phyloP scores from a whole-genome alignment of 441 rosid species.

The Biscutella auriculata region DNA sequence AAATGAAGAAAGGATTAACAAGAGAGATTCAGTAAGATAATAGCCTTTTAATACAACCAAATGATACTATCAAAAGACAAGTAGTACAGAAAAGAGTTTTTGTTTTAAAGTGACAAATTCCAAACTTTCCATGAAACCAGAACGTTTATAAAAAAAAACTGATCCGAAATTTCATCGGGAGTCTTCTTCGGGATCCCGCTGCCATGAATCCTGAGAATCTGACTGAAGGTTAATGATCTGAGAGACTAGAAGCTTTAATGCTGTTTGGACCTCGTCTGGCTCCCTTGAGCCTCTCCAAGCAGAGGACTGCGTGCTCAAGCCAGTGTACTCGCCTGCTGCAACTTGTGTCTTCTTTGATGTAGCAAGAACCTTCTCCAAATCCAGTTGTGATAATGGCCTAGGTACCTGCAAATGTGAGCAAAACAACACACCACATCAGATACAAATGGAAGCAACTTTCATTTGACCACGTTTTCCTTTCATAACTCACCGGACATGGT shows the following conservation, averaged over 20 bases:
- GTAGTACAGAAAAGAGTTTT: neutral
- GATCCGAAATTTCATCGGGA: constrained; percentile 9
- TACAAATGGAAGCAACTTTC: too few species aligned
- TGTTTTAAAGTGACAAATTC: neutral
- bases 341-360: constrained; percentile 59
- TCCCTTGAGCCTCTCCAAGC: constrained; percentile 43
- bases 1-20: neutral
- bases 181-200: constrained; percentile 15
- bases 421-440: constrained; percentile 4
- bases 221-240: constrained; percentile 62
- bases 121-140: constrained; percentile 6
- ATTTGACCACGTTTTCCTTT: neutral
- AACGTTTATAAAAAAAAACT: constrained; percentile 3
- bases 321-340: constrained; percentile 62
- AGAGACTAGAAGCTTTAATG: constrained; percentile 65
- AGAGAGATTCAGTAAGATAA: neutral
- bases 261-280: constrained; percentile 67
- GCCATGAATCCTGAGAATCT: constrained; percentile 38
- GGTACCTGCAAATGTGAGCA: constrained; percentile 30
- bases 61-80: neutral
- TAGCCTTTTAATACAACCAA: neutral
- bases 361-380: constrained; percentile 54
- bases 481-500: constrained; percentile 37
- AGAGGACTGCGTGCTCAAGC: constrained; percentile 39
- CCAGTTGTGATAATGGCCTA: constrained; percentile 57